Evolutionary conservation across 2,329 filamentous ascomycete genomes (phyloP).

Genomic region (Aureobasidium mangrovei): DNA sequence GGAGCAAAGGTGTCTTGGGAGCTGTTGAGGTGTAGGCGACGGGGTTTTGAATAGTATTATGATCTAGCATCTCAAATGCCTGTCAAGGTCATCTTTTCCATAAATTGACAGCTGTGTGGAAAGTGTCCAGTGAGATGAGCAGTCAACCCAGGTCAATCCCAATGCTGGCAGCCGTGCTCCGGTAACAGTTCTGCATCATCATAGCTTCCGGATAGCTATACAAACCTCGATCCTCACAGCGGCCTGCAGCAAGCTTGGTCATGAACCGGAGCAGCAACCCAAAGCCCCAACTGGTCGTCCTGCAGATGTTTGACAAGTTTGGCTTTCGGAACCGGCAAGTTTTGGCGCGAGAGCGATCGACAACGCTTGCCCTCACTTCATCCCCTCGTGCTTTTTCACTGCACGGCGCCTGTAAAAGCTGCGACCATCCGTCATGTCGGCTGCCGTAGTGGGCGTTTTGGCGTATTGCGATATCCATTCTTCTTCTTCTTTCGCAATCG

Average conservation of each 20-base stretch:
- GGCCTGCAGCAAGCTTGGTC: too few species aligned
- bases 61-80: too few species aligned
- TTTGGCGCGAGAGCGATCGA: neutral
- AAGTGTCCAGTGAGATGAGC: too few species aligned
- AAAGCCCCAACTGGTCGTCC: neutral
- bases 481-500: too few species aligned
- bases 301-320: neutral
- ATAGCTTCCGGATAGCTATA: too few species aligned
- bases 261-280: neutral
- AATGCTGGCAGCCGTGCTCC: too few species aligned
- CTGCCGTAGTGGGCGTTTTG: neutral
- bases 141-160: too few species aligned
- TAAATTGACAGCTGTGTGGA: too few species aligned
- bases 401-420: neutral
- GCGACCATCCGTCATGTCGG: neutral
- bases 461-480: too few species aligned
- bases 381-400: neutral
- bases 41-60: neutral
- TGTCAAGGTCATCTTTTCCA: too few species aligned
- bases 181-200: too few species aligned
- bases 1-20: constrained; percentile 38
- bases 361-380: neutral
- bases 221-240: too few species aligned
- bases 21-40: neutral
- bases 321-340: neutral